Evolutionary conservation across 768 basidiomycete species (phyloP).

Genomic region (Leccinum aurantiacum): DNA sequence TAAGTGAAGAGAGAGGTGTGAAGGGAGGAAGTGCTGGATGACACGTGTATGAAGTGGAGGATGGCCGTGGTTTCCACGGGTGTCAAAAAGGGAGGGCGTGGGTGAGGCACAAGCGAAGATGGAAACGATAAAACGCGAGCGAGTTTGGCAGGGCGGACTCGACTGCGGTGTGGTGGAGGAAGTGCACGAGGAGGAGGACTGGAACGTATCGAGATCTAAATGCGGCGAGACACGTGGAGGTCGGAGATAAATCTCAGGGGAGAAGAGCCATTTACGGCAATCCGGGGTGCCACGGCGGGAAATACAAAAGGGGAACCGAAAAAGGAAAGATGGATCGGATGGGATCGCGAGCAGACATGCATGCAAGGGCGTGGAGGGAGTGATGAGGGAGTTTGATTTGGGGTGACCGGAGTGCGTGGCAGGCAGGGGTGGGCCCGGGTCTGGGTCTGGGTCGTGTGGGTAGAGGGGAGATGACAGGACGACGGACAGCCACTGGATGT

Average conservation of each 20-base stretch:
- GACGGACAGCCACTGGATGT: conserved; percentile 22
- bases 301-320: conserved; percentile 17
- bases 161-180: conserved; percentile 20
- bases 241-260: conserved; percentile 30
- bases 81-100: neutral
- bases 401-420: conserved; percentile 23
- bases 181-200: conserved; percentile 14
- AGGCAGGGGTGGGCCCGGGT: conserved; percentile 13
- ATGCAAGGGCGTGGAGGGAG: conserved; percentile 23
- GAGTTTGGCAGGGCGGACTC: conserved; percentile 9
- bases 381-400: conserved; percentile 24
- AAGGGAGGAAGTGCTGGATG: conserved; percentile 17
- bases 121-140: conserved; percentile 4
- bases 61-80: conserved; percentile 26
- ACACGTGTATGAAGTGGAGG: conserved; percentile 19
- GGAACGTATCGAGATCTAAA: conserved; percentile 21
- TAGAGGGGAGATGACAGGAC: conserved; percentile 23
- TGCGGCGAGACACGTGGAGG: conserved; percentile 26
- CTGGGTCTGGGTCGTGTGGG: conserved; percentile 26
- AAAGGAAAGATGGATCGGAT: conserved; percentile 22
- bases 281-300: conserved; percentile 31
- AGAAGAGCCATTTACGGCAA: conserved; percentile 24
- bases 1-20: conserved; percentile 22
- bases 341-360: conserved; percentile 10
- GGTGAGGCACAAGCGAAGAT: conserved; percentile 9